These are phyloP conservation scores for Dictyostelium gargantuum DNA, from an alignment of 208 protist species.

Conservation along the genomic window DNA sequence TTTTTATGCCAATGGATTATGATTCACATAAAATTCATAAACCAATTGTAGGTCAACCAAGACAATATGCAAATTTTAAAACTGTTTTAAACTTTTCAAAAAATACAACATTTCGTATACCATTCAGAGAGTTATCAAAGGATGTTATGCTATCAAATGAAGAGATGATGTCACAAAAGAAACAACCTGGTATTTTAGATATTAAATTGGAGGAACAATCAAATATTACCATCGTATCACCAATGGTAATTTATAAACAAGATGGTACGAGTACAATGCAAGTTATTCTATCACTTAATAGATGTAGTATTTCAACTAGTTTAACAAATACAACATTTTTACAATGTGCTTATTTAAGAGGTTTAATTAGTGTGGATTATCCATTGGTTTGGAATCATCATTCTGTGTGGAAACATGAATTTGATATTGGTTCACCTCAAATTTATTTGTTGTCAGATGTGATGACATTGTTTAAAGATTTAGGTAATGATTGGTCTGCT, in stretches of 20 bases:
- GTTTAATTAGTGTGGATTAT: not conserved
- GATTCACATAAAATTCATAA: not conserved
- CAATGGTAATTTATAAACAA: not conserved
- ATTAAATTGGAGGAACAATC: constrained; percentile 8
- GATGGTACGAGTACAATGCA: not conserved
- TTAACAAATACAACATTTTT: constrained; percentile 5
- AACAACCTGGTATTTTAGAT: not conserved
- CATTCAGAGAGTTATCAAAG: constrained; percentile 46
- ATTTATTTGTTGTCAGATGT: constrained; percentile 36
- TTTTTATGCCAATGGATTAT: constrained; percentile 54
- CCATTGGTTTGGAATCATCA: constrained; percentile 64
- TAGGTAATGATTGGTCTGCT: constrained; percentile 56
- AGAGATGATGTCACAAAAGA: not conserved
- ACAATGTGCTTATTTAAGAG: not conserved
- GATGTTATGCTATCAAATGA: not conserved
- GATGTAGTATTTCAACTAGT: not conserved
- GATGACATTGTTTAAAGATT: constrained; percentile 6
- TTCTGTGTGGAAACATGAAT: not conserved
- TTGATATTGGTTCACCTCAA: not conserved
- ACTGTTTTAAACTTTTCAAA: not conserved
- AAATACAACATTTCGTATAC: constrained; percentile 3
- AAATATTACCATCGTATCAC: not conserved
- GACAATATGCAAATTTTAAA: constrained; percentile 31
- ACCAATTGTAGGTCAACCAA: not conserved
- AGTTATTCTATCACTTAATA: not conserved